These are phyloP conservation scores for Colletotrichum sidae DNA, from an alignment of 2,329 filamentous ascomycete genomes.

Conservation along the genomic window DNA sequence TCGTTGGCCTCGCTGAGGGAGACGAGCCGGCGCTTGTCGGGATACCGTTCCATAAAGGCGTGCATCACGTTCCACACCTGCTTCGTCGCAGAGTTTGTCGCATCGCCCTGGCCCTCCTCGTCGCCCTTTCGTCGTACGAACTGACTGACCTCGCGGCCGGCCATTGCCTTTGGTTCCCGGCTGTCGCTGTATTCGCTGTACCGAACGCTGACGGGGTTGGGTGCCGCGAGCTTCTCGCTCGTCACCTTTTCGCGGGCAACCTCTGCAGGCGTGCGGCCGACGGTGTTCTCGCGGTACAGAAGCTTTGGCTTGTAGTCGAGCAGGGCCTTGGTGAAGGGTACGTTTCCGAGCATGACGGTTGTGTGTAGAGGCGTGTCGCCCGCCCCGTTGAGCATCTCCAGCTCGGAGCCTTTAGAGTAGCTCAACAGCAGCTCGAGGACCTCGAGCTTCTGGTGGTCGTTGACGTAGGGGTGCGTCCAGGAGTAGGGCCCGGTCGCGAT, in stretches of 20 bases:
- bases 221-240: conserved; percentile 48
- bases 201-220: conserved; percentile 23
- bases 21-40: conserved; percentile 60
- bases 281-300: conserved; percentile 78
- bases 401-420: conserved; percentile 66
- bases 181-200: conserved; percentile 20
- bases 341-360: conserved; percentile 54
- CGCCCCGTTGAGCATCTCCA: conserved; percentile 70
- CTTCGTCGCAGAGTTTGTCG: conserved; percentile 3
- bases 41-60: conserved; percentile 42
- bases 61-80: conserved; percentile 41
- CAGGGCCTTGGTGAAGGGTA: conserved; percentile 55
- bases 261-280: conserved; percentile 79
- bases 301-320: conserved; percentile 69
- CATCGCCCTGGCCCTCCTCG: neutral
- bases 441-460: conserved; percentile 47
- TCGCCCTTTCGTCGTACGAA: conserved; percentile 28
- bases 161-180: conserved; percentile 15
- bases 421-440: conserved; percentile 63
- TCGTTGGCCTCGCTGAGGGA: conserved; percentile 69
- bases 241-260: conserved; percentile 69
- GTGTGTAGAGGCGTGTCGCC: conserved; percentile 75
- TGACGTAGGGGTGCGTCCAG: conserved; percentile 40
- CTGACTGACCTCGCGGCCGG: conserved; percentile 12
- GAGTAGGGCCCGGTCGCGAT: conserved; percentile 46